Base-by-base conservation (phyloP, 371 early-diverging fungal species). In the Edhazardia aedis region DNA sequence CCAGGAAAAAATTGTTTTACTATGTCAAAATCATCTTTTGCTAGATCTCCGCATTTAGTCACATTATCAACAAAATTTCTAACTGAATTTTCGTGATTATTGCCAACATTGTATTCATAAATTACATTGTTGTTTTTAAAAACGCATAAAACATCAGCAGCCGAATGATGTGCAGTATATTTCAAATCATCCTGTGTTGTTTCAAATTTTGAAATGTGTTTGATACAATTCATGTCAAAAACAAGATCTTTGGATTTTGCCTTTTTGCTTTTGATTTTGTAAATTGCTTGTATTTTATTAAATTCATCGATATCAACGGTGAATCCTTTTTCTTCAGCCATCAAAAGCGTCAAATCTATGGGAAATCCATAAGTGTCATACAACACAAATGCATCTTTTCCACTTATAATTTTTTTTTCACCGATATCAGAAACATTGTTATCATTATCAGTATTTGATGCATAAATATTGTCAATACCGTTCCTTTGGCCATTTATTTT, bases 341-440 rank as follows among this genome's bases (percentile, higher is more conserved):
- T 90, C 46, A 94, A 68, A 57, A 83, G 81, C 4, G 95, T 95
- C 53, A 98, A 75, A 74, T 98, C 99, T 3, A 88, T 83, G 14
- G 99, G 99, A 81, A 94, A 95, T 47, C 99, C 99, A 69, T 85
- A 98, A 14, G 95, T 93, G 70, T 94, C 99, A 64, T 98, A 92
- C 62, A 98, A 75, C 22, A 86, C 78, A 88, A 91, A 98, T 19
- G 85, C 90, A 71, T 87, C 85, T 30, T 78, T 78, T 44, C 91
- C 93, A 28, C 78, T 75, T 42, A 92, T 70, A 75, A 40, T 77
- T 59, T 33, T 77, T 70, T 56, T 77, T 70, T 55, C 84, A 75
- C 70, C 82, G 80, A 36, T 78, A 71, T 47, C n/a, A n/a, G n/a
- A n/a, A n/a, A n/a, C n/a, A n/a, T n/a, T n/a, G n/a, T n/a, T n/a